These are phyloP conservation scores for Rhododendron williamsianum DNA, from an alignment of 148 eudicot genomes.

Conservation along the genomic window DNA sequence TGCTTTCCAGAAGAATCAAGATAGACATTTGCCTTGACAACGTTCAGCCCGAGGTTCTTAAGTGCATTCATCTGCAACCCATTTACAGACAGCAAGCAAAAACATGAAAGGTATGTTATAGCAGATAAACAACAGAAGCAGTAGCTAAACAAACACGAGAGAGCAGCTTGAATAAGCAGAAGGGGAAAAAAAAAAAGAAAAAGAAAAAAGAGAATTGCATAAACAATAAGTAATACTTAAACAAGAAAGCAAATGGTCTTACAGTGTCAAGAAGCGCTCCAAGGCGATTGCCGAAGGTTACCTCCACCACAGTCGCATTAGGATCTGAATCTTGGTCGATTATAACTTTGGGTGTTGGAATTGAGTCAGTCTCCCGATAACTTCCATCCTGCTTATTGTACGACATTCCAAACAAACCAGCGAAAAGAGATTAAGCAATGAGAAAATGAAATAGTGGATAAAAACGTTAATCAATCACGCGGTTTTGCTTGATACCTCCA, in stretches of 20 bases:
- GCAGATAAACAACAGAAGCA: slow-evolving; percentile 11
- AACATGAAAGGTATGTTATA: slow-evolving; percentile 20
- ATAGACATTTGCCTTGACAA: slow-evolving; percentile 88
- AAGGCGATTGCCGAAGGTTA: slow-evolving; percentile 86
- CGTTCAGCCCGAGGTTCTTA: slow-evolving; percentile 88
- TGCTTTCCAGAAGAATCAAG: slow-evolving; percentile 98
- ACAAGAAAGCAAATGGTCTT: slow-evolving; percentile 19
- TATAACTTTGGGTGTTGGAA: slow-evolving; percentile 82
- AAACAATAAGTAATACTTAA: neutral
- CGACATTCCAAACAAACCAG: neutral
- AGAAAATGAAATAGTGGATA: neutral
- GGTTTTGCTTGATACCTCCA: slow-evolving; percentile 51
- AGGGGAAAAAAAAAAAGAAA: neutral
- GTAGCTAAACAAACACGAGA: neutral
- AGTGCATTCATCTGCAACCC: slow-evolving; percentile 86
- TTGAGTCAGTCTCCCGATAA: slow-evolving; percentile 48
- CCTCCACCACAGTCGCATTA: slow-evolving; percentile 82
- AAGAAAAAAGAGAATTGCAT: neutral
- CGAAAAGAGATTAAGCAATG: neutral
- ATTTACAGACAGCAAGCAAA: slow-evolving; percentile 24
- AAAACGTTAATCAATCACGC: neutral
- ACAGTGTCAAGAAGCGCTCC: slow-evolving; percentile 97
- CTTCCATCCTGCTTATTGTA: slow-evolving; percentile 48
- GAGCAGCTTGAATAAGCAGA: neutral
- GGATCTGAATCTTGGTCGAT: slow-evolving; percentile 89